Evolutionary conservation across 1,139 yeast species (phyloP).

Genomic region (Candida neerlandica): DNA sequence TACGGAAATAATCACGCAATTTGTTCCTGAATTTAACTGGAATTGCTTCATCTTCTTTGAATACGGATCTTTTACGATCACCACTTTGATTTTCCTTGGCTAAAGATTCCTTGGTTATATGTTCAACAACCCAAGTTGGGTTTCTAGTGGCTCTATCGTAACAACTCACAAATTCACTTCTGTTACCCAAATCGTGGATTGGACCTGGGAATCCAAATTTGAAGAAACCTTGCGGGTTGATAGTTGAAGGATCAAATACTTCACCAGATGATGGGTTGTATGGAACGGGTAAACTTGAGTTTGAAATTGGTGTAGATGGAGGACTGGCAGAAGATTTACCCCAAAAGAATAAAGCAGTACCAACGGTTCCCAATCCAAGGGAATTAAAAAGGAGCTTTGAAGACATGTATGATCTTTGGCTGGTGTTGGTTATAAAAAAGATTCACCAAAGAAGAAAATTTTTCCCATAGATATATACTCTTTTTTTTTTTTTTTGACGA

Average conservation of each 20-base stretch:
- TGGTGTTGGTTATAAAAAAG: neutral
- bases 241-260: conserved; percentile 31
- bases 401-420: conserved; percentile 25
- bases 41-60: conserved; percentile 83
- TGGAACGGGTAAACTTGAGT: conserved; percentile 19
- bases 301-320: conserved; percentile 15
- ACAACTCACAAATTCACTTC: conserved; percentile 80
- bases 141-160: conserved; percentile 83
- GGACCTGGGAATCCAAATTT: conserved; percentile 97
- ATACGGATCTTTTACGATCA: conserved; percentile 79
- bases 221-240: conserved; percentile 76
- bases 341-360: conserved; percentile 46
- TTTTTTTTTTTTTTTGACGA: neutral
- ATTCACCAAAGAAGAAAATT: too few relatives aligned
- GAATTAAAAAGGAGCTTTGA: conserved; percentile 30
- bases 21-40: conserved; percentile 77
- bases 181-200: conserved; percentile 73
- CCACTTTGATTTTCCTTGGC: conserved; percentile 45
- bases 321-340: conserved; percentile 30
- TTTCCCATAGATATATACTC: neutral
- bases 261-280: conserved; percentile 14
- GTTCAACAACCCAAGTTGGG: conserved; percentile 91
- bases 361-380: conserved; percentile 41
- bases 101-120: conserved; percentile 76
- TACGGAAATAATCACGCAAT: conserved; percentile 84